Percentiles rank a stretch among this genome's conserved stretches.
Evolutionary conservation across 2,329 filamentous ascomycete genomes (phyloP).

Genomic region (Ophiocordyceps polyrhachis-furcata): DNA sequence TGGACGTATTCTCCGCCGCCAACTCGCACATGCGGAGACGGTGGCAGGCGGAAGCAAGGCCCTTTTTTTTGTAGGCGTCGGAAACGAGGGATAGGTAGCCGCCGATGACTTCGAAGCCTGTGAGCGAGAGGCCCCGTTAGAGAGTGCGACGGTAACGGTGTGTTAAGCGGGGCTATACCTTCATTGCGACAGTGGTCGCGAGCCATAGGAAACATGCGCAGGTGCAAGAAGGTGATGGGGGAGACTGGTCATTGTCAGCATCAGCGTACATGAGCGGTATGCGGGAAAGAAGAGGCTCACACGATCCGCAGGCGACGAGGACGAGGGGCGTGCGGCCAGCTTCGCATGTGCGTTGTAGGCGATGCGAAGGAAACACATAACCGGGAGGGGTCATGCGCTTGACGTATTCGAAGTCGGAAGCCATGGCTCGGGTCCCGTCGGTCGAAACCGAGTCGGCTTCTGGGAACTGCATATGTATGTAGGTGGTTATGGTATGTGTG

Average conservation of each 20-base stretch:
- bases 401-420: constrained; percentile 14
- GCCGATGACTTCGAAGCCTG: constrained; percentile 61
- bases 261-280: too few species aligned
- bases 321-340: constrained; percentile 1
- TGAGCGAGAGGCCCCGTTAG: not conserved
- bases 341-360: constrained; percentile 36
- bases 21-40: constrained; percentile 62
- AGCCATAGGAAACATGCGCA: constrained; percentile 81
- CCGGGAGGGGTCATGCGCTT: constrained; percentile 14
- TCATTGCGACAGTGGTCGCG: constrained; percentile 50
- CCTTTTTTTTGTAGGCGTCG: constrained; percentile 19
- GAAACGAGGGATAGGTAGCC: constrained; percentile 31
- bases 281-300: constrained; percentile 6
- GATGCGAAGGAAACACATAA: constrained; percentile 43
- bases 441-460: too few species aligned
- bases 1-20: constrained; percentile 55
- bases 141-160: not conserved
- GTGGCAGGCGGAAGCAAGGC: constrained; percentile 17
- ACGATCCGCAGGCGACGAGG: constrained; percentile 41
- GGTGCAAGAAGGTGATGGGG: constrained; percentile 56
- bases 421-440: not conserved
- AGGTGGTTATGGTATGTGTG: too few species aligned
- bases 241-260: constrained; percentile 25
- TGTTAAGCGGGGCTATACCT: constrained; percentile 6
- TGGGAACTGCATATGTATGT: too few species aligned